Base-by-base conservation (phyloP, 129 eudicot species). In the Centrapalus pauciflorus region DNA sequence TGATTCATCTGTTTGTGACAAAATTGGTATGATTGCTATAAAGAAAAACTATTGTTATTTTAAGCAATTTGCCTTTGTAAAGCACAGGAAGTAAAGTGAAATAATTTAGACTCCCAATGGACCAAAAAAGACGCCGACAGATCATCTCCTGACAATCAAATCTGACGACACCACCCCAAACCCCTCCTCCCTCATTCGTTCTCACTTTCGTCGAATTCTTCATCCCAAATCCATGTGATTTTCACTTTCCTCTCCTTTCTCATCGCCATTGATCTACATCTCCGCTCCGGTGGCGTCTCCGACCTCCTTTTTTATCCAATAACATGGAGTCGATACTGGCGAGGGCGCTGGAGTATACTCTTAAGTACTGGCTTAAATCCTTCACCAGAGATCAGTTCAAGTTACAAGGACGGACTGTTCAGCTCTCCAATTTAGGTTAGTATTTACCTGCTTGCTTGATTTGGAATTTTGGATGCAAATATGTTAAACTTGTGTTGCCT, bases 351-450 rank as follows among this genome's bases (percentile, higher is more conserved):
- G 99, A 93, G 76, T 93, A 88, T 37, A 93, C 99, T 57, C 83
- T 93, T 3, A 89, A 89, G 83, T 93, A 93, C 75, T 93, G 99
- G 99, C 79, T 93, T 52, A 93, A 89, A 78, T 93, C 99, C 1
- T 93, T 93, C 60, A 68, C 83, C 41, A 84, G 96, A 80, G 99
- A 93, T 93, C 99, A 93, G 84, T 93, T 93, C 73, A 93, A 93
- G 72, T 67, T 89, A 79, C 92, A 93, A 60, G 99, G 99, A 25
- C 86, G 93, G 0, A 88, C 87, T 3, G 99, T 68, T 11, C 96
- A 93, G 69, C 99, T 93, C 55, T 93, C 89, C 38, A 85, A 91
- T 87, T 76, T 91, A 81, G 97, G 97, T 90, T 48, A 13, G 40
- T 33, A 2, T 63, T 74, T 49, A 45, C 20, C 12, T 64, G 10